These are phyloP conservation scores for Eucalyptus polybractea DNA, from an alignment of 345 rosid genomes.

Conservation along the genomic window DNA sequence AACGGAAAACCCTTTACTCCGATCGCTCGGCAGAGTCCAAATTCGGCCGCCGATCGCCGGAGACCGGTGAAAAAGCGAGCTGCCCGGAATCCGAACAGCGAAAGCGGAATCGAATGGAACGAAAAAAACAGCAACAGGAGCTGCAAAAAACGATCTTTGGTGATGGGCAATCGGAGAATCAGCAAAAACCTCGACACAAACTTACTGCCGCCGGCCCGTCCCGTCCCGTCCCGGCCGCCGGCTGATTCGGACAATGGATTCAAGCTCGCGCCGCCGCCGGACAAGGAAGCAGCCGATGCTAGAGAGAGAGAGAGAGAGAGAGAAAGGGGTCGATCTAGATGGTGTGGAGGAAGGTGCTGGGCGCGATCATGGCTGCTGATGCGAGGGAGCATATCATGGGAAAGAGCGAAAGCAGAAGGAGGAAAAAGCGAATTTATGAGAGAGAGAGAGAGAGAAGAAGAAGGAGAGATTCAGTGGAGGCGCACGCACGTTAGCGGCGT, in stretches of 20 bases:
- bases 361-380: background rate
- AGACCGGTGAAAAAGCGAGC: background rate
- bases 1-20: background rate
- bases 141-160: background rate
- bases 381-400: background rate
- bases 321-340: background rate
- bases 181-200: background rate
- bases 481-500: background rate
- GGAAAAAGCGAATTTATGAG: background rate
- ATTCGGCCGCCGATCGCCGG: background rate
- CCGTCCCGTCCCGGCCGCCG: background rate
- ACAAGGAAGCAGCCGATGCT: background rate
- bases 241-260: background rate
- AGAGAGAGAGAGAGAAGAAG: too few species aligned
- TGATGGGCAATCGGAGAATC: background rate
- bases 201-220: background rate
- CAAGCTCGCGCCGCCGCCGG: background rate
- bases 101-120: background rate
- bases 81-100: background rate
- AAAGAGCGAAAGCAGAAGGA: background rate
- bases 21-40: background rate
- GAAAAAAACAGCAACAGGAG: background rate
- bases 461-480: background rate
- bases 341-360: background rate
- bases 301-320: background rate